phyloP scores from a whole-genome alignment of 1,284 basidiomycete species.

The Phellinidium pouzarii region DNA sequence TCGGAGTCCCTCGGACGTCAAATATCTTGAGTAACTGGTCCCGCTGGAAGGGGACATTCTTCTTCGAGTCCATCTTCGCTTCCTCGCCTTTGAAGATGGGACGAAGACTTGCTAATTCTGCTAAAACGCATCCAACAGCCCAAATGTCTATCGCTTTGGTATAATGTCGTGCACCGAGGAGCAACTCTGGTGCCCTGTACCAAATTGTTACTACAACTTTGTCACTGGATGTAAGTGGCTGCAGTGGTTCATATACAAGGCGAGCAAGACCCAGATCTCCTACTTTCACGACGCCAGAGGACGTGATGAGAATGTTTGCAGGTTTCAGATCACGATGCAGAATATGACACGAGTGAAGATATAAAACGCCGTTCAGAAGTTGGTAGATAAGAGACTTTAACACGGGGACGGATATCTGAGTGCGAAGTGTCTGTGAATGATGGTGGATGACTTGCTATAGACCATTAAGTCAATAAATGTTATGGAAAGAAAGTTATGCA shows the following conservation, averaged over 20 bases:
- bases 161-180: conserved; percentile 94
- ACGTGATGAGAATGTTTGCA: conserved; percentile 95
- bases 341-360: conserved; percentile 92
- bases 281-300: conserved; percentile 89
- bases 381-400: conserved; percentile 94
- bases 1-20: conserved; percentile 88
- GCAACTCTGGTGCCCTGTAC: conserved; percentile 94
- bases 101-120: conserved; percentile 85
- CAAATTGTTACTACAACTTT: conserved; percentile 99
- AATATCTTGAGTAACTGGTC: conserved; percentile 95
- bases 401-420: conserved; percentile 66
- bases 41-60: conserved; percentile 89
- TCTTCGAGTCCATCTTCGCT: conserved; percentile 89
- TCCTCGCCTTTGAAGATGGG: conserved; percentile 99
- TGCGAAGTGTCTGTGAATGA: conserved; percentile 84
- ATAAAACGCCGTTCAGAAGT: conserved; percentile 91
- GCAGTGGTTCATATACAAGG: conserved; percentile 78
- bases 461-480: conserved; percentile 11
- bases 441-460: conserved; percentile 95
- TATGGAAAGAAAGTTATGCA: neutral
- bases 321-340: conserved; percentile 97
- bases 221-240: conserved; percentile 83
- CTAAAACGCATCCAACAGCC: conserved; percentile 97
- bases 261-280: conserved; percentile 95
- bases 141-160: conserved; percentile 93